Base-by-base conservation (phyloP, 2,329 filamentous ascomycete species). In the Fusarium sp. region DNA sequence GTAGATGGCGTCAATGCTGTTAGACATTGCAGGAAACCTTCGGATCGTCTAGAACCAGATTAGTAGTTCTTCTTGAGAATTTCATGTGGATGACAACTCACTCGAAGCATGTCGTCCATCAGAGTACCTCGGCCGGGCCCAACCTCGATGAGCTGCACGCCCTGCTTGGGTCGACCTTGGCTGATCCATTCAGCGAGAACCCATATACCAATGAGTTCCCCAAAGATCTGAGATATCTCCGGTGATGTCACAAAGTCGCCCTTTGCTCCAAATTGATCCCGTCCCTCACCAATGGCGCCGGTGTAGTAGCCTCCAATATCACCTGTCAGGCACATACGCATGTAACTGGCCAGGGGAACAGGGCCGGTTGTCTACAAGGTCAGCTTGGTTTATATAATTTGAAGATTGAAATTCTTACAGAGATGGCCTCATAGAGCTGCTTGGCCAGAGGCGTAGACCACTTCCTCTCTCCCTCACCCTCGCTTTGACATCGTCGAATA, bases 171-270 rank as follows among this genome's bases (percentile, higher is more conserved):
- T 69, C 88, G 88, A 17, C 95, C 95, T 81, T 99, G 96, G 44
- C 93, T 92, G 81, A 98, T 93, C 96, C 96, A 99, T 86, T 99
- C 96, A 46, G 96, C 92, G 60, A 98, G 92, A 70, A 98, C 92
- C 96, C 96, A 99, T 76, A 99, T 90, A 6, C 94, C 96, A 65
- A 98, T 87, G 31, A 99, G 87, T 84, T 99, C 96, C 27, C 96
- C 96, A 83, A 99, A 99, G 14, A 98, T 89, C 81, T 98, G 96
- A 1, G 95, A 98, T 77, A 99, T 98, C 83, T 99, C 96, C 0
- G 96, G 96, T 0, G 95, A 98, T 0, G 96, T 99, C 60, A 98
- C 92, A 80, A 99, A 99, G 83, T 99, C 96, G 29, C 96, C 96
- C 79, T 94, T 93, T 64, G 90, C 86, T n/a, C 96, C 96, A 77